These are phyloP conservation scores for Termitomyces bulborhizus DNA, from an alignment of 768 basidiomycete genomes.

Conservation along the genomic window DNA sequence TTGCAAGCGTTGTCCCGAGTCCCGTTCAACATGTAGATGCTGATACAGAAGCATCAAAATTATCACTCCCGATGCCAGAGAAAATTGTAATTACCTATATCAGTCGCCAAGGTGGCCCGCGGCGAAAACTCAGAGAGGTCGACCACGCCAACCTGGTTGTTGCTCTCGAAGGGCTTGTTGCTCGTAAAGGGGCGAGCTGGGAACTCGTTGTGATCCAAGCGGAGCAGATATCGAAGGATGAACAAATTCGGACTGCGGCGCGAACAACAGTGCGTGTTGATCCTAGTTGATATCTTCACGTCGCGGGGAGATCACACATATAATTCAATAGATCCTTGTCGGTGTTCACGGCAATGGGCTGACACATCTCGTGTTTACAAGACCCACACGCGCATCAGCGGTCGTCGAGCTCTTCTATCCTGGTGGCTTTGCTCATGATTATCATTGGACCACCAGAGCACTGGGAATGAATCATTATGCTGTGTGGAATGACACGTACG, in stretches of 20 bases:
- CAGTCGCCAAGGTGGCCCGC: conserved; percentile 50
- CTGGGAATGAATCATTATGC: conserved; percentile 72
- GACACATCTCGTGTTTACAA: conserved; percentile 84
- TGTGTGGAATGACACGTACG: conserved; percentile 76
- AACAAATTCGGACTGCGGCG: conserved; percentile 61
- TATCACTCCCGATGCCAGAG: conserved; percentile 31
- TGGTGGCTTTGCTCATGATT: conserved; percentile 77
- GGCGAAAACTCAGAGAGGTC: conserved; percentile 45
- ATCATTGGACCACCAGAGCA: conserved; percentile 74
- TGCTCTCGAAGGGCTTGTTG: conserved; percentile 45
- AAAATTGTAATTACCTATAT: conserved; percentile 69
- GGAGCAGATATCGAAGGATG: conserved; percentile 66
- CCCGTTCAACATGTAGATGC: neutral
- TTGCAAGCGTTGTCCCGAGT: conserved; percentile 42
- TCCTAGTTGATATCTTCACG: too few relatives aligned
- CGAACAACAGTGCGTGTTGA: conserved; percentile 71
- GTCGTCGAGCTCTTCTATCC: conserved; percentile 87
- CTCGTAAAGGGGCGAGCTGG: conserved; percentile 37
- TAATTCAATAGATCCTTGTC: conserved; percentile 46
- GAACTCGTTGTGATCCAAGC: conserved; percentile 56
- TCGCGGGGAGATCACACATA: neutral
- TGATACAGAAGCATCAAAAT: conserved; percentile 18
- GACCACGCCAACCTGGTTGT: conserved; percentile 52
- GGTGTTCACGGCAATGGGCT: conserved; percentile 80
- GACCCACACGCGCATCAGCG: conserved; percentile 63